phyloP scores from a whole-genome alignment of 495 filamentous ascomycete genomes.

The Aspergillus saccharolyticus region DNA sequence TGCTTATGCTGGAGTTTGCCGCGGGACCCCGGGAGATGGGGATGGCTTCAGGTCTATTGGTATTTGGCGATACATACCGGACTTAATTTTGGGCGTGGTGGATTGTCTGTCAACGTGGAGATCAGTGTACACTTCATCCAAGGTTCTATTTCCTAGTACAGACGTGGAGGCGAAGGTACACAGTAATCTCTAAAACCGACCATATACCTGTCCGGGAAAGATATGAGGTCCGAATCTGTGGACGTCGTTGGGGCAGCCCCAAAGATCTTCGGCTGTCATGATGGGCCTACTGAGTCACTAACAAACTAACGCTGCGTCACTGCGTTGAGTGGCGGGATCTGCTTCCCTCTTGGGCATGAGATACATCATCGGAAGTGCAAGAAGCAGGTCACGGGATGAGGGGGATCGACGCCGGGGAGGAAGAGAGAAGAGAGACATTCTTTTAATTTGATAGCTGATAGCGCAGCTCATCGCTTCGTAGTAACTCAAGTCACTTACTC shows the following conservation, averaged over 20 bases:
- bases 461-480: background rate
- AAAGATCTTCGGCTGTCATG: background rate
- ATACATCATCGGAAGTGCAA: background rate
- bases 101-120: no score
- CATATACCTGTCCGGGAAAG: background rate
- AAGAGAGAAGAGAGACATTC: background rate
- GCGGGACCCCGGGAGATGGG: no score
- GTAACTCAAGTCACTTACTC: background rate
- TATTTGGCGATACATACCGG: no score
- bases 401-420: constrained; percentile 5
- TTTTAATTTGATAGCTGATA: background rate
- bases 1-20: no score
- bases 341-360: background rate
- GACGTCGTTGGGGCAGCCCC: background rate
- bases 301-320: no score
- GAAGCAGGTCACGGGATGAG: constrained; percentile 7
- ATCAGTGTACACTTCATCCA: no score
- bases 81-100: no score
- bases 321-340: background rate
- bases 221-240: background rate
- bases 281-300: background rate
- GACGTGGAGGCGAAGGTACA: no score
- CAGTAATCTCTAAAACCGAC: no score
- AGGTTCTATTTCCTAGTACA: no score
- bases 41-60: no score